Evolutionary conservation across 1,139 yeast genomes (phyloP).

Genomic region (Protomyces lactucae-debilis): DNA sequence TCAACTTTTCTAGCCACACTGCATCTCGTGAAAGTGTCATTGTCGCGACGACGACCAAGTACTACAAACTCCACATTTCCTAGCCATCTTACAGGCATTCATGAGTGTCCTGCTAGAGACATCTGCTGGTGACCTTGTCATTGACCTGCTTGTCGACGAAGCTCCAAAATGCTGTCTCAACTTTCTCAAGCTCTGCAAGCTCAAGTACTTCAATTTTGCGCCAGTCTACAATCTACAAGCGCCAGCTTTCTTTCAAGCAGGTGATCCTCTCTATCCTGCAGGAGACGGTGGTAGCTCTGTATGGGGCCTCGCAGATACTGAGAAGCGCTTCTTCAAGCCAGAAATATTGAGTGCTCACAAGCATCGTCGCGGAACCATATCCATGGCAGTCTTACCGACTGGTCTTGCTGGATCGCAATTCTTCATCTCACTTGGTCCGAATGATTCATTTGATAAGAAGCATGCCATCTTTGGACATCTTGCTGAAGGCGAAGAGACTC

Average conservation of each 20-base stretch:
- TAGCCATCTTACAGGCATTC: no score
- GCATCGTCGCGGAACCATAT: conserved; percentile 44
- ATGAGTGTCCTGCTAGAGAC: conserved; percentile 28
- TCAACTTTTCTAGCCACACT: no score
- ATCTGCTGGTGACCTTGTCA: conserved; percentile 46
- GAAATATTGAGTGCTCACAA: conserved; percentile 33
- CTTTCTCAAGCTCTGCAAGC: conserved; percentile 54
- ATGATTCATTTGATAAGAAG: conserved; percentile 33
- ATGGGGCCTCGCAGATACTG: conserved; percentile 37
- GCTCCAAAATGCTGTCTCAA: conserved; percentile 46
- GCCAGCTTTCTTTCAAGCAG: conserved; percentile 45
- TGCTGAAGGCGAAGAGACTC: conserved; percentile 48
- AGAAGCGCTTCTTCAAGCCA: conserved; percentile 33
- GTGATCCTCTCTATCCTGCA: conserved; percentile 49
- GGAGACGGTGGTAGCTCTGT: conserved; percentile 40
- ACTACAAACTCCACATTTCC: no score
- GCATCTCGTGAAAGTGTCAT: no score
- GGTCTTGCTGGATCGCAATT: conserved; percentile 39
- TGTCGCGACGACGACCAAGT: no score
- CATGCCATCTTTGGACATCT: conserved; percentile 49
- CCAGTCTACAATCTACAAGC: conserved; percentile 48
- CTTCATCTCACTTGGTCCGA: conserved; percentile 37
- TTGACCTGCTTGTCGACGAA: conserved; percentile 47
- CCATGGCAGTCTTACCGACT: conserved; percentile 38
- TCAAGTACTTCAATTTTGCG: conserved; percentile 51